Base-by-base conservation (phyloP, 2,329 filamentous ascomycete species). In the Arthrinium phaeospermum region DNA sequence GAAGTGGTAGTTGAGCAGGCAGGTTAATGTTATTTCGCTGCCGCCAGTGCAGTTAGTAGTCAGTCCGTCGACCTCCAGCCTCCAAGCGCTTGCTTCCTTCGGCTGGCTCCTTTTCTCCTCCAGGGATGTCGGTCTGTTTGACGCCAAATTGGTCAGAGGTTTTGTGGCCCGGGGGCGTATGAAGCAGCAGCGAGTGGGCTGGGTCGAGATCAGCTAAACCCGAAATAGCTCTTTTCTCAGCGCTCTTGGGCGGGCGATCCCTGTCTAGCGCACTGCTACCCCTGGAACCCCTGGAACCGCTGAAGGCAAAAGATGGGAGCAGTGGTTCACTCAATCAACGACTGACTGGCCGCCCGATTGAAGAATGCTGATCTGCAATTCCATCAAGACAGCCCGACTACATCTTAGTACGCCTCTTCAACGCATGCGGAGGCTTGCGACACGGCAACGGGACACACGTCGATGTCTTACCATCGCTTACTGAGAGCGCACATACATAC, bases 121-220 rank as follows among this genome's bases (percentile, higher is more conserved):
- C 67, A 49, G 45, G 67, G 67, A 69, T 69, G 45, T 30, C 47
- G 67, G 67, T 45, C 67, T 49, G 67, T 69, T 49, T 69, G 67
- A 69, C 34, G 45, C 67, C 67, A 69, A 69, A 69, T 69, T 69
- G 67, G 67, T 69, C 67, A 34, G 67, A 49, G 67, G 34, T n/a
- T 69, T 69, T 49, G 67, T 69, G 67, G 67, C 67, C n/a, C 45
- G 47, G 57, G 57, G 57, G 57, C 57, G 34, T 64, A 64, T 64
- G 57, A 64, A 64, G 57, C 57, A 64, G 34, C 57, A 64, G 57
- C 34, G 19, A 22, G 22, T 16, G 57, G 57, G 57, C 57, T 64
- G 57, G 34, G 57, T n/a, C 22, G 57, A 64, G 34, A 64, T 37
- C 57, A 64, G 34, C 57, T 64, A 64, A 64, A 41, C 57, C 57